Percentiles rank a stretch among this genome's conserved stretches.
phyloP scores from a whole-genome alignment of 176 grass and related monocot species.

The Avena sativa region DNA sequence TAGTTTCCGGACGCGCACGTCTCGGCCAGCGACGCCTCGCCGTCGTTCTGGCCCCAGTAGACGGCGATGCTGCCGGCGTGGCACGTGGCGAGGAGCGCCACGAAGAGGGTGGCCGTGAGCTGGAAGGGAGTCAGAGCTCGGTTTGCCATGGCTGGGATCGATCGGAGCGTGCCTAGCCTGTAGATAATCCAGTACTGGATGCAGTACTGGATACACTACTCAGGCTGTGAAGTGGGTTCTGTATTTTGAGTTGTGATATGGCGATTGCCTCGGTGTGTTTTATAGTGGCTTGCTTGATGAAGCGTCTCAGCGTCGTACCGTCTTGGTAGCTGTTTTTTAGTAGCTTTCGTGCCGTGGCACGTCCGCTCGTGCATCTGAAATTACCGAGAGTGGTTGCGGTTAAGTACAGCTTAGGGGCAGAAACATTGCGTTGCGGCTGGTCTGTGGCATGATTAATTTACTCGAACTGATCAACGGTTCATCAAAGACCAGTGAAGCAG shows the following conservation, averaged over 20 bases:
- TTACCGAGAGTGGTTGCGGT: conserved; percentile 11
- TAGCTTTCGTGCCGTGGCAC: conserved; percentile 39
- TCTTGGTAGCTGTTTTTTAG: background rate
- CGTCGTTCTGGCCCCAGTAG: conserved; percentile 69
- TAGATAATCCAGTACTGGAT: background rate
- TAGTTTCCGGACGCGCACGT: conserved; percentile 62
- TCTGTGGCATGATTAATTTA: background rate
- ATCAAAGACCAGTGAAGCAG: background rate
- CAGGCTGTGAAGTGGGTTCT: background rate
- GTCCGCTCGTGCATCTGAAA: conserved; percentile 18
- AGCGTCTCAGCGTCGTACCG: background rate
- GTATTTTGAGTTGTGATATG: background rate
- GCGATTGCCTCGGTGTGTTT: background rate
- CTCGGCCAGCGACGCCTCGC: conserved; percentile 50
- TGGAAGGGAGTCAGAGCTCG: conserved; percentile 5
- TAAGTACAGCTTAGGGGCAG: conserved; percentile 11
- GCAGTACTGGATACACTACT: background rate
- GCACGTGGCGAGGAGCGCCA: conserved; percentile 31
- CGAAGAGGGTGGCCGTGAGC: conserved; percentile 11
- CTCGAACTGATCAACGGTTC: background rate
- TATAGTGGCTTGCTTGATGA: conserved; percentile 9
- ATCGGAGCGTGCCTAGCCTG: background rate
- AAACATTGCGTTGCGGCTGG: background rate
- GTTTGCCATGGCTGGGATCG: conserved; percentile 31
- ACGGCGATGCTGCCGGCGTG: conserved; percentile 62